Evolutionary conservation across 441 rosid species (phyloP).

Genomic region (Gossypium schwendimanii): DNA sequence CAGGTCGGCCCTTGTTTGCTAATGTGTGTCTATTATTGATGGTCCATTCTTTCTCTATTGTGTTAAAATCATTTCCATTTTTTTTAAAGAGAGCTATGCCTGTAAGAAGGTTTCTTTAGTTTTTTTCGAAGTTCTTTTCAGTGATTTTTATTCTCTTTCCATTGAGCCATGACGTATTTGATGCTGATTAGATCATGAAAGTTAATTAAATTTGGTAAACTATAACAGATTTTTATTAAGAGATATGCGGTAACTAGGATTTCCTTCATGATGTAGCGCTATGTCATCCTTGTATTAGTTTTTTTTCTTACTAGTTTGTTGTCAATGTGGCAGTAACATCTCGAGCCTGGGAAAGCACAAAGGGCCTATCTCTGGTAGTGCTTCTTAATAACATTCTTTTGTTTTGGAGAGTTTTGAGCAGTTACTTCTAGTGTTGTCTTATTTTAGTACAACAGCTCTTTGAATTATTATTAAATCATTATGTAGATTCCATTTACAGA

Average conservation of each 20-base stretch:
- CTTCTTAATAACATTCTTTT: neutral
- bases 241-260: neutral
- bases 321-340: conserved; percentile 61
- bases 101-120: neutral
- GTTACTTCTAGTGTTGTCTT: conserved; percentile 9
- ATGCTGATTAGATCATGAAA: neutral
- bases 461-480: conserved; percentile 22
- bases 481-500: conserved; percentile 88
- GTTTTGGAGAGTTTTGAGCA: neutral
- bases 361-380: conserved; percentile 68
- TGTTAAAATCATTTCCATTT: neutral
- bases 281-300: neutral
- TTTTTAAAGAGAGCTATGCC: neutral
- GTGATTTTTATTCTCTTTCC: neutral
- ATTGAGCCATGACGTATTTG: neutral
- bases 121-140: conserved; percentile 4
- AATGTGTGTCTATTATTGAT: neutral
- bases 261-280: neutral
- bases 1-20: conserved; percentile 46
- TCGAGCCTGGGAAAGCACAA: conserved; percentile 75
- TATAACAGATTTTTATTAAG: neutral
- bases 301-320: conserved; percentile 19
- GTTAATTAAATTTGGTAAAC: conserved; percentile 2
- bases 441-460: conserved; percentile 9
- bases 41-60: conserved; percentile 1